Evolutionary conservation across 805 yeast genomes (phyloP).

Genomic region (Kazachstania bromeliacearum): DNA sequence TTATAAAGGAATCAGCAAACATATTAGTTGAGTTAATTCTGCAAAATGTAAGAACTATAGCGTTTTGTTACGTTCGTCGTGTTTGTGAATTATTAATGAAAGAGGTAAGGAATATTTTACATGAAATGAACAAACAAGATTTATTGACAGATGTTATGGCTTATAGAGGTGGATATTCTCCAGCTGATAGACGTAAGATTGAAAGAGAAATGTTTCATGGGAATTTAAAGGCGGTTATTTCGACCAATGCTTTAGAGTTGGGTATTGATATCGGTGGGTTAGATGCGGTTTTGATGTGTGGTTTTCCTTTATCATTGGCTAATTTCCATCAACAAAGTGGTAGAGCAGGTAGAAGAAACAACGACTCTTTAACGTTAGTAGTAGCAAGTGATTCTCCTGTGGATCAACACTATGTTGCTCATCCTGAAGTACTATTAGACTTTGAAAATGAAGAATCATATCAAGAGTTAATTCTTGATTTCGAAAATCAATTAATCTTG

Average conservation of each 20-base stretch:
- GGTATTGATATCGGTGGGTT: constrained; percentile 92
- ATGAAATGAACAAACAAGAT: constrained; percentile 36
- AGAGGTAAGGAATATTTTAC: constrained; percentile 54
- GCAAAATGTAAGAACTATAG: constrained; percentile 67
- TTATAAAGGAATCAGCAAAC: constrained; percentile 68
- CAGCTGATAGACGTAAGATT: constrained; percentile 74
- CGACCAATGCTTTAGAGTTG: constrained; percentile 90
- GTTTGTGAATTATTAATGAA: constrained; percentile 85
- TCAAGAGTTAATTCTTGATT: constrained; percentile 51
- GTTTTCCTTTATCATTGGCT: constrained; percentile 81
- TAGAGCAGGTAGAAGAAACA: constrained; percentile 84
- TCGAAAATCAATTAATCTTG: constrained; percentile 51
- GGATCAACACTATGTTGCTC: constrained; percentile 72
- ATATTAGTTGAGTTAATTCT: constrained; percentile 57
- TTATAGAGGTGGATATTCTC: constrained; percentile 91
- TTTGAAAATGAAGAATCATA: constrained; percentile 42
- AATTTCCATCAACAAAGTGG: constrained; percentile 95
- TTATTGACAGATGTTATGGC: constrained; percentile 67
- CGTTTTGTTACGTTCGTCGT: constrained; percentile 78
- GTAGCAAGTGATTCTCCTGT: constrained; percentile 79
- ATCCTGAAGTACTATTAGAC: constrained; percentile 30
- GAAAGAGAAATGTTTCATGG: constrained; percentile 90
- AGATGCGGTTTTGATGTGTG: constrained; percentile 87
- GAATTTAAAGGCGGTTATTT: constrained; percentile 71
- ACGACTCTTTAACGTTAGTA: constrained; percentile 75